Evolutionary conservation across 345 rosid species (phyloP), one percentile per base, ranked within the genome.

Genomic region (Lagerstroemia speciosa): DNA sequence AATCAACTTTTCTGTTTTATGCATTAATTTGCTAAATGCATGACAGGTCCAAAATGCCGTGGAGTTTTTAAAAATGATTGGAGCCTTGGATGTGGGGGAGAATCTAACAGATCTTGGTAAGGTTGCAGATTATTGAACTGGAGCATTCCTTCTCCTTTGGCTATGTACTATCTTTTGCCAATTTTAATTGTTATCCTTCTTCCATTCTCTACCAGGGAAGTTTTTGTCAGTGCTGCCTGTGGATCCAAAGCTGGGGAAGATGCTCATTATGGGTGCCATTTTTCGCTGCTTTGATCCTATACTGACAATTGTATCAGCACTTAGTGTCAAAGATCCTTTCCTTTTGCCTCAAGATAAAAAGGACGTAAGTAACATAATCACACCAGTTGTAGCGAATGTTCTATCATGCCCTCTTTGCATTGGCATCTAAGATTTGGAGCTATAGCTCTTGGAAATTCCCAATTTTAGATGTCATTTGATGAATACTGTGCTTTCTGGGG

Each of bases 181-280:
- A 48, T 14, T 70, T 67, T 57, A 45, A 64, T 66, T 58, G 3
- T 68, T 32, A 33, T n/a, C 33, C 48, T 58, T 15, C 48, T 31
- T 53, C 58, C 34, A n/a, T 50, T 69, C 58, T 53, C 65, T 45
- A 69, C 52, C 82, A 94, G 99, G 99, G 68, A 89, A 83, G 71
- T 83, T 78, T 74, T 83, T 94, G 74, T 87, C 98, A 6, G 82
- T 87, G 77, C 96, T 94, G 64, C 99, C 99, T 1, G 99, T 94
- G 61, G 99, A 94, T 86, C 99, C 99, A 48, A 94, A 94, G 87
- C 88, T 94, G 32, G 99, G 99, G 79, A 94, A 94, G 83, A 91
- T 94, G 99, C 90, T 94, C 45, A 78, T 94, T 66, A 89, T 94
- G 98, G 99, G 99, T 73, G 89, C 98, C 66, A 83, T 89, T 76